These are phyloP conservation scores for Saccharomycopsis microspora DNA, from an alignment of 805 yeast species.

Conservation along the genomic window DNA sequence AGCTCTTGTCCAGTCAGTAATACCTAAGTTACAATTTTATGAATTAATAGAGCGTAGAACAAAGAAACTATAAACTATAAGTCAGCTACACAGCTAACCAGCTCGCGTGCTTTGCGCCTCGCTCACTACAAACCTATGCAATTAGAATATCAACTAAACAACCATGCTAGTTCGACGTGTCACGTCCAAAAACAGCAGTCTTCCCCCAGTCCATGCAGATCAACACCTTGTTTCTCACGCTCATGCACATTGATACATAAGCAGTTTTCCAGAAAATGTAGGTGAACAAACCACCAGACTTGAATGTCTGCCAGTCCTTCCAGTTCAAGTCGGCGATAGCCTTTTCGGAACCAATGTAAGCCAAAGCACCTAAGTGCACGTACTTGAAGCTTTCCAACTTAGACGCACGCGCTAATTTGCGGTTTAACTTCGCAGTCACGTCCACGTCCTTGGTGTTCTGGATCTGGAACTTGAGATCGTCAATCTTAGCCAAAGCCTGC, in stretches of 20 bases:
- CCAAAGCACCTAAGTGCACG: slow-evolving; percentile 85
- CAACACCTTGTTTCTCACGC: slow-evolving; percentile 77
- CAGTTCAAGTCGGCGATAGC: slow-evolving; percentile 87
- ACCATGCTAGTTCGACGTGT: slow-evolving; percentile 22
- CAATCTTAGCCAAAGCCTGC: slow-evolving; percentile 51
- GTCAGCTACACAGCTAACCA: too few relatives aligned
- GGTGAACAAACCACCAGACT: slow-evolving; percentile 77
- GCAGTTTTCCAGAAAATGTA: slow-evolving; percentile 94
- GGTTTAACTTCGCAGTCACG: slow-evolving; percentile 32
- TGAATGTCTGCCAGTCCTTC: slow-evolving; percentile 70
- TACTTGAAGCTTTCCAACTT: slow-evolving; percentile 57
- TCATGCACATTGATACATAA: slow-evolving; percentile 84
- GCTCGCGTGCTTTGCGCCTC: not conserved
- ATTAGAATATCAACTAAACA: not conserved
- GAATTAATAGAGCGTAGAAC: too few relatives aligned
- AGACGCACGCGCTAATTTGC: slow-evolving; percentile 23
- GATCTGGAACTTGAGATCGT: slow-evolving; percentile 37
- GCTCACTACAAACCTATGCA: not conserved
- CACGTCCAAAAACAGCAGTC: slow-evolving; percentile 84
- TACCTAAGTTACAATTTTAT: too few relatives aligned
- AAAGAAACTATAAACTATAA: too few relatives aligned
- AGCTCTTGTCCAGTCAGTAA: too few relatives aligned
- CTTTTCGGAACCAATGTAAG: slow-evolving; percentile 85
- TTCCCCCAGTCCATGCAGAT: slow-evolving; percentile 86
- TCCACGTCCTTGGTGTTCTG: slow-evolving; percentile 25